Base-by-base conservation (phyloP, 1,284 basidiomycete genomes). In the Austroboletus novae-zelandiae region DNA sequence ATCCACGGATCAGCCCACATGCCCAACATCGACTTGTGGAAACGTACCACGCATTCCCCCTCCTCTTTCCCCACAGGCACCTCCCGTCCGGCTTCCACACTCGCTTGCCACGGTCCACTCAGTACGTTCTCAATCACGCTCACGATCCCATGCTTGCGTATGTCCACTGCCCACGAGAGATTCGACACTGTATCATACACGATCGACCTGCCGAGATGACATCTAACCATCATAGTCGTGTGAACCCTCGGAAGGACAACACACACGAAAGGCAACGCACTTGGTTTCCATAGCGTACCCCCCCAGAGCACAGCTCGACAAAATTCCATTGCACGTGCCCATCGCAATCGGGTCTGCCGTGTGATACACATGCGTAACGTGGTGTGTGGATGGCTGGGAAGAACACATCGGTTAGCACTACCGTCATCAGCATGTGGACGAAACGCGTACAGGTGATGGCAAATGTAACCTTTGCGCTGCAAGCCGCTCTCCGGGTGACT, bases 171-270 rank as follows among this genome's bases (percentile, higher is more conserved):
- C 94, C 94, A 98, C 9, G 86, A 86, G 25, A 88, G 76, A 59
- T 91, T 84, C 5, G 83, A 83, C 36, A 95, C 91, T 0, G 94
- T 95, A 65, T 98, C 94, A 71, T 96, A 98, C 27, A 96, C 69
- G 54, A 97, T 89, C 2, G 85, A 84, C 67, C 81, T 78, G 13
- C 94, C 94, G 6, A 89, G 77, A 63, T 95, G 94, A 64, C 94
- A 97, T 48, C 81, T 83, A 64, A 90, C 89, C 90, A 93, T 10
- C 37, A 20, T 2, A 8, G 9, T 7, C 7, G 15, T 14, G 34
- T 35, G 35, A 36, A 17, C 17, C 29, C 52, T 43, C 23, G 44
- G 60, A 47, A 17, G 62, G 17, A 11, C 20, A 23, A 23, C 20
- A 36, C 35, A 13, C 13, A 23, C 8, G 50, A 20, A 10, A 29